Conservation (phyloP, 2,329 filamentous ascomycete genomes). For the Zymoseptoria crescenta region DNA sequence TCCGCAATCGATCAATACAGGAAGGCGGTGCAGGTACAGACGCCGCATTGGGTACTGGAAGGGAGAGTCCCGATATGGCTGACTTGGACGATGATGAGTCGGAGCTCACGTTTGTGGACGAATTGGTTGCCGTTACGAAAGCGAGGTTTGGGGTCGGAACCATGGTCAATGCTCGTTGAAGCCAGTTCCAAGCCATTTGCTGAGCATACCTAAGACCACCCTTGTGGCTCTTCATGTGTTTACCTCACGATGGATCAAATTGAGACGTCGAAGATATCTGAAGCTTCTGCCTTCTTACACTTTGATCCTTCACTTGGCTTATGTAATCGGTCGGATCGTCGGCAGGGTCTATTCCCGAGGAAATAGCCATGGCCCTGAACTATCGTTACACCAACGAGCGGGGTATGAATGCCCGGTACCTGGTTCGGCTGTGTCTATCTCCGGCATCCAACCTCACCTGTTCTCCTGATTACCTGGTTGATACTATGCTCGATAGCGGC, state of each 20-base stretch:
- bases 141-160: constrained; percentile 15
- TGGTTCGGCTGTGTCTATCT: not conserved
- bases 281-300: not conserved
- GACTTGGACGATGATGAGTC: not conserved
- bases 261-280: not conserved
- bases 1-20: not conserved
- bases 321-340: not conserved
- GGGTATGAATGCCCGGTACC: not conserved
- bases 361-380: too few species aligned
- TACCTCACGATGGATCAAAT: not conserved
- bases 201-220: not conserved
- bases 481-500: not conserved
- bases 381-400: not conserved
- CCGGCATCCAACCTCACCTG: not conserved
- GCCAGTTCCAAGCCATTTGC: not conserved
- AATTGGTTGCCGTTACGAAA: constrained; percentile 27
- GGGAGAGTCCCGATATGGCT: not conserved
- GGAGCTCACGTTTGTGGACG: constrained; percentile 33
- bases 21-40: not conserved
- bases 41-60: not conserved
- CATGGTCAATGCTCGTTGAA: not conserved
- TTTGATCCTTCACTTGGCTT: not conserved
- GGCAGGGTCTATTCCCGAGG: not conserved
- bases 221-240: not conserved
- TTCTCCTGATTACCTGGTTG: not conserved